Percentiles rank a stretch among this genome's conserved stretches.
Conservation (phyloP, 805 yeast genomes). For the Jamesozyma rosinii region DNA sequence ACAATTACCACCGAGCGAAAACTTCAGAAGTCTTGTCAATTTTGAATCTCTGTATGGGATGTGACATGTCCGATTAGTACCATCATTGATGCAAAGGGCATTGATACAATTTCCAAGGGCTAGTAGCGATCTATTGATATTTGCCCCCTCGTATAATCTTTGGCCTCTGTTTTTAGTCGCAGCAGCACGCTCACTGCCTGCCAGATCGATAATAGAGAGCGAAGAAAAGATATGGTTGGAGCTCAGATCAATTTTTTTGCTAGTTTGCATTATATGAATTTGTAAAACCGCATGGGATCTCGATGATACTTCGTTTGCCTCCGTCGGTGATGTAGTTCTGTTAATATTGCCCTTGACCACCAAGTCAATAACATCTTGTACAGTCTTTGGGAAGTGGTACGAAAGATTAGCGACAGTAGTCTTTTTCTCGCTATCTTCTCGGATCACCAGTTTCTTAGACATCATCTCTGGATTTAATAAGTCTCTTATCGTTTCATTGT, state of each 20-base stretch:
- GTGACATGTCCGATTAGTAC: constrained; percentile 48
- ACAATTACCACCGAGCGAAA: constrained; percentile 89
- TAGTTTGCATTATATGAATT: constrained; percentile 55
- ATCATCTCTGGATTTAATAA: constrained; percentile 50
- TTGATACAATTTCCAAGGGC: constrained; percentile 92
- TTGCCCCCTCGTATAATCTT: constrained; percentile 83
- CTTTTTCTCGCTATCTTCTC: constrained; percentile 58
- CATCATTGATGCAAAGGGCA: constrained; percentile 70
- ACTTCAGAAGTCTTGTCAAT: constrained; percentile 74
- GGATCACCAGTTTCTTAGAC: constrained; percentile 42
- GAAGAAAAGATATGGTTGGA: constrained; percentile 72
- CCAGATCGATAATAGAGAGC: constrained; percentile 79
- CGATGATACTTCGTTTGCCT: constrained; percentile 83
- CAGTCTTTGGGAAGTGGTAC: constrained; percentile 49
- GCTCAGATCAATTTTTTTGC: constrained; percentile 45
- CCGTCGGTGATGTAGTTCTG: constrained; percentile 80
- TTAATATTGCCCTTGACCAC: constrained; percentile 62
- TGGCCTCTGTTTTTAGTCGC: constrained; percentile 79
- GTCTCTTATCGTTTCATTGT: constrained; percentile 83
- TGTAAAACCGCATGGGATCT: constrained; percentile 92
- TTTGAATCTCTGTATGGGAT: constrained; percentile 89
- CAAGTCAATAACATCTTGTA: constrained; percentile 71
- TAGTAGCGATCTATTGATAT: constrained; percentile 76
- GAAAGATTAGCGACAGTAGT: constrained; percentile 68
- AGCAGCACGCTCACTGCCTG: constrained; percentile 92